These are phyloP conservation scores for Aspergillus tamarii DNA, from an alignment of 2,329 filamentous ascomycete genomes.

Conservation along the genomic window DNA sequence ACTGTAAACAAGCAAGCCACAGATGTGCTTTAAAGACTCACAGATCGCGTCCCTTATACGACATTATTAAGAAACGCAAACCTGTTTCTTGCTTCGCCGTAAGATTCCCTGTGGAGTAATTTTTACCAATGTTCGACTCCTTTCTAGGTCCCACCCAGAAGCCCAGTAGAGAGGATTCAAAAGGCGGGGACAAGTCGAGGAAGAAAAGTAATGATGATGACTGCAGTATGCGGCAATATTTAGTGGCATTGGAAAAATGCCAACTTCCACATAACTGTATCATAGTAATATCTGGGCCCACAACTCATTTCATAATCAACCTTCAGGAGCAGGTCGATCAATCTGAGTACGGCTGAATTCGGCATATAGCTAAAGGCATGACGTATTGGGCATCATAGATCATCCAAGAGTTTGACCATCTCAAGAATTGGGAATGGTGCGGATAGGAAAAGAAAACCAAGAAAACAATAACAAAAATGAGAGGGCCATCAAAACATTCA, in stretches of 20 bases:
- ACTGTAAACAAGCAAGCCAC: background rate
- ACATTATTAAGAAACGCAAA: background rate
- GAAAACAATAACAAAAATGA: constrained; percentile 4
- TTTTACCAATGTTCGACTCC: constrained; percentile 41
- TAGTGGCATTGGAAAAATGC: background rate
- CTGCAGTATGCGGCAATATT: background rate
- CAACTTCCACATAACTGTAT: background rate
- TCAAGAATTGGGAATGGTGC: background rate
- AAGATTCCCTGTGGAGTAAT: constrained; percentile 21
- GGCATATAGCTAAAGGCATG: constrained; percentile 2
- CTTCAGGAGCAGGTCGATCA: background rate
- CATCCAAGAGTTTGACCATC: constrained; percentile 7
- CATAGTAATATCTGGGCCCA: background rate
- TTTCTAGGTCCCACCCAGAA: constrained; percentile 35
- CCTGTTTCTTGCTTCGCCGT: constrained; percentile 14
- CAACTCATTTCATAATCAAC: background rate
- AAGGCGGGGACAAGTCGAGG: background rate
- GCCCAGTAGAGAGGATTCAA: constrained; percentile 2
- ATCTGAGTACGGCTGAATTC: background rate
- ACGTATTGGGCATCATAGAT: background rate
- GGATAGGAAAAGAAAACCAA: constrained; percentile 8
- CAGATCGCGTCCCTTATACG: background rate
- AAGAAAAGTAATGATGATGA: constrained; percentile 11
- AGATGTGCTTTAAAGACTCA: background rate
- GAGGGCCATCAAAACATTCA: constrained; percentile 20